phyloP scores from a whole-genome alignment of 1,284 basidiomycete species.

The Ustilago bromivora region DNA sequence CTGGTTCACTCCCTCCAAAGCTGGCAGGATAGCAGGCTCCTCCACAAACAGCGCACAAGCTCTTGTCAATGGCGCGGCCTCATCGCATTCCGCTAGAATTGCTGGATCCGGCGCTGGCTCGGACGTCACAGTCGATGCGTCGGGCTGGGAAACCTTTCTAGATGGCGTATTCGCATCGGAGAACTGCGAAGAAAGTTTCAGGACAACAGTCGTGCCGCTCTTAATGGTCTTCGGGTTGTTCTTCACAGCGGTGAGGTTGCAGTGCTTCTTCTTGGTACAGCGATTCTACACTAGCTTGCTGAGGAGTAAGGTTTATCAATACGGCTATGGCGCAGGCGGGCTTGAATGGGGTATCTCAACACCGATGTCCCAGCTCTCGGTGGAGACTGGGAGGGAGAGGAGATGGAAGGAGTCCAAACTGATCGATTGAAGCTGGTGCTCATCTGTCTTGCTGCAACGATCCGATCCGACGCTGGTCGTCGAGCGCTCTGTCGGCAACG shows the following conservation, averaged over 20 bases:
- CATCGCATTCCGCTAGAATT: background rate
- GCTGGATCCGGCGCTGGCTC: background rate
- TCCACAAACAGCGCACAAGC: background rate
- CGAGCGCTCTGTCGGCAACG: background rate
- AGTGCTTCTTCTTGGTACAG: constrained; percentile 53
- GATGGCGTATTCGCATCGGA: constrained; percentile 52
- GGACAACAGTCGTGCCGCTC: constrained; percentile 43
- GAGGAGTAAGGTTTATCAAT: constrained; percentile 33
- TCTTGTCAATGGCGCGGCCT: background rate
- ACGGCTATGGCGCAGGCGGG: constrained; percentile 25
- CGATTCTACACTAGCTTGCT: constrained; percentile 32
- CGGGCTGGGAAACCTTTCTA: constrained; percentile 49
- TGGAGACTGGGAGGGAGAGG: constrained; percentile 16
- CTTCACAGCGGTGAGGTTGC: constrained; percentile 46
- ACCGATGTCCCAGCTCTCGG: constrained; percentile 19
- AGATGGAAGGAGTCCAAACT: constrained; percentile 41
- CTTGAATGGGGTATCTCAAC: constrained; percentile 23
- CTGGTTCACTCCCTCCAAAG: constrained; percentile 23
- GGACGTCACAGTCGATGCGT: constrained; percentile 28
- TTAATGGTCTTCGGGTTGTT: constrained; percentile 42
- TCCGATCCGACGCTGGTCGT: constrained; percentile 21
- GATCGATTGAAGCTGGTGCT: constrained; percentile 17
- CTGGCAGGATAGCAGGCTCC: background rate
- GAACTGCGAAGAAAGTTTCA: constrained; percentile 57
- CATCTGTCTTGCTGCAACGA: background rate